A percentile compares a stretch with the other conserved stretches of the same genome.
Conservation (phyloP, 2,329 filamentous ascomycete species). For the Waltergamsia citrina region DNA sequence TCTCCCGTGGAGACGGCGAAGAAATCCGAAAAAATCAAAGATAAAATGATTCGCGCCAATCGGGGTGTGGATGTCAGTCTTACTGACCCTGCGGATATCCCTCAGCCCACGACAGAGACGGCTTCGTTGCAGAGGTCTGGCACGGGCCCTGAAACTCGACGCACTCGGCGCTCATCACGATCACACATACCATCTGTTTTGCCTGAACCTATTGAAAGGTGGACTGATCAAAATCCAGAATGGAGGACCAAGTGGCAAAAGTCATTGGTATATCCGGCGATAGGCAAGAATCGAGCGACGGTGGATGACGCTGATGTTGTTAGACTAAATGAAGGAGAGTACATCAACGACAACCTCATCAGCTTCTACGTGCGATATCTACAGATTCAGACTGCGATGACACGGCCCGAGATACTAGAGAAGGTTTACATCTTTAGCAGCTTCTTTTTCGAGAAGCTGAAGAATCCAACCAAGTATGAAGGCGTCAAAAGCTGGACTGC, state of each 20-base stretch:
- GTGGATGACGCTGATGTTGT: slow-evolving; percentile 66
- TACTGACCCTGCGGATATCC: too few species aligned
- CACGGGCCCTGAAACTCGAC: background rate
- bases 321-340: slow-evolving; percentile 74
- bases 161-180: slow-evolving; percentile 1
- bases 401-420: slow-evolving; percentile 44
- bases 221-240: slow-evolving; percentile 38
- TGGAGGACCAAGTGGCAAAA: slow-evolving; percentile 46
- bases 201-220: slow-evolving; percentile 20
- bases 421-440: slow-evolving; percentile 86
- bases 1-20: too few species aligned
- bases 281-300: slow-evolving; percentile 50
- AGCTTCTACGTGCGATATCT: slow-evolving; percentile 76
- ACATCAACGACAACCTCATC: slow-evolving; percentile 87
- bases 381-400: slow-evolving; percentile 47
- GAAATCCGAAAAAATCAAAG: slow-evolving; percentile 13
- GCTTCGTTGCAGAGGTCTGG: too few species aligned
- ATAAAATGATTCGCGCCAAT: slow-evolving; percentile 10
- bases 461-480: slow-evolving; percentile 66
- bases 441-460: slow-evolving; percentile 79
- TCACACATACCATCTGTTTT: background rate
- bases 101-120: too few species aligned
- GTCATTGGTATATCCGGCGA: slow-evolving; percentile 51
- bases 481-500: slow-evolving; percentile 83
- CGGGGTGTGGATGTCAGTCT: background rate